Conservation (phyloP, 2,329 filamentous ascomycete species). For the Monilinia aucupariae region DNA sequence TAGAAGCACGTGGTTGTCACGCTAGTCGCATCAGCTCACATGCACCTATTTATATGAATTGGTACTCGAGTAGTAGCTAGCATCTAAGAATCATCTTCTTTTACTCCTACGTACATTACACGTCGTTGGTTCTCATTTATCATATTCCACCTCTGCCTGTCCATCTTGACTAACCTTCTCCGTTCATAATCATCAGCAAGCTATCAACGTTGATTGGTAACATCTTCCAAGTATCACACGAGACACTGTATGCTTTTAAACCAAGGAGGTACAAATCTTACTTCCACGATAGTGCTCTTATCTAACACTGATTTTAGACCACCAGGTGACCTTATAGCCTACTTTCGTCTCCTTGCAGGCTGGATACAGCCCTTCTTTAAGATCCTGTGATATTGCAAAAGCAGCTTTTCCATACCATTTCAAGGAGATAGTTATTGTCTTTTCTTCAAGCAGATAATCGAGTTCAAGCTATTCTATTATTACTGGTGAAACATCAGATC, state of each 20-base stretch:
- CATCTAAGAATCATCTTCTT: no score
- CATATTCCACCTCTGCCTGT: background rate
- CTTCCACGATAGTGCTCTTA: background rate
- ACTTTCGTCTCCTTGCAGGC: background rate
- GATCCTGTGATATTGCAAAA: background rate
- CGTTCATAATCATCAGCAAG: background rate
- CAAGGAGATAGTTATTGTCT: background rate
- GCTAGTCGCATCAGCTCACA: no score
- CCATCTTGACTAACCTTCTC: background rate
- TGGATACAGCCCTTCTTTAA: background rate
- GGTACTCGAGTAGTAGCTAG: no score
- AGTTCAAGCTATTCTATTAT: background rate
- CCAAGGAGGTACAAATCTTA: background rate
- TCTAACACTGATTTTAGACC: background rate
- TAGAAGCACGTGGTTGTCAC: no score
- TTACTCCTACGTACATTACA: no score
- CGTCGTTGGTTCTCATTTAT: no score
- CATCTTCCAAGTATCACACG: background rate
- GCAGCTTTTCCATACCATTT: background rate
- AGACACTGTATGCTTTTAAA: background rate
- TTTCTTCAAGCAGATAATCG: background rate
- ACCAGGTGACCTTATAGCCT: no score
- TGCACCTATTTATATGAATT: no score
- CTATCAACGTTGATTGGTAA: background rate
- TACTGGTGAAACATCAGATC: background rate